Evolutionary conservation across 345 rosid genomes (phyloP), one percentile per base, ranked within the genome.

Genomic region (Laguncularia racemosa): DNA sequence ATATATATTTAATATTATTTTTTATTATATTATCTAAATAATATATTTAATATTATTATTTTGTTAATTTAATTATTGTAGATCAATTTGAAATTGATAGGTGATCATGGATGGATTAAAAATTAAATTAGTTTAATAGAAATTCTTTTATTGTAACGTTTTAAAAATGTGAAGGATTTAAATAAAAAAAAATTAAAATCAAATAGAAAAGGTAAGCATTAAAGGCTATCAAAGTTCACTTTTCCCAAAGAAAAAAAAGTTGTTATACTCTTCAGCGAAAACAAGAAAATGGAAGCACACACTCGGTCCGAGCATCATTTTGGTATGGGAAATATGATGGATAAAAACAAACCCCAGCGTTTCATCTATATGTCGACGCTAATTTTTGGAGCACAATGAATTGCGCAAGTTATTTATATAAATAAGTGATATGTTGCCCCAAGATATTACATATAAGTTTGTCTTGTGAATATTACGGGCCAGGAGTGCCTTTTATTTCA

Each of bases 271-370:
- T 65, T 4, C 52, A 44, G 13, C 47, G 75, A 4, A 21, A 53
- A 1, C 57, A 57, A 2, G 51, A 50, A 0, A 50, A 16, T 16
- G 50, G 54, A n/a, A 66, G 26, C 33, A 71, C 57, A 33, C 82
- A 84, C 57, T 40, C 82, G 60, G 67, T 86, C 52, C 69, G 90
- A 62, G 70, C 83, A 0, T 56, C 57, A 14, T 84, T 78, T 62
- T 50, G 70, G 71, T 77, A 86, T 11, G 88, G 84, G 17, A 74
- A 84, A 58, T 87, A 84, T 12, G 85, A 87, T 46, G 61, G 21
- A 11, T 14, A 48, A 4, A 63, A 64, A 2, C 44, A 38, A n/a
- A 38, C 66, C 2, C 86, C 79, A 0, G 50, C n/a, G n/a, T 84
- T 84, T n/a, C 82, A 78, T 23, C 50, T 84, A 16, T 53, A 75